Percentiles rank a stretch among this genome's conserved stretches.
Evolutionary conservation across 192 early-diverging fungal species (phyloP).

Genomic region (Gryganskiella cystojenkinii): DNA sequence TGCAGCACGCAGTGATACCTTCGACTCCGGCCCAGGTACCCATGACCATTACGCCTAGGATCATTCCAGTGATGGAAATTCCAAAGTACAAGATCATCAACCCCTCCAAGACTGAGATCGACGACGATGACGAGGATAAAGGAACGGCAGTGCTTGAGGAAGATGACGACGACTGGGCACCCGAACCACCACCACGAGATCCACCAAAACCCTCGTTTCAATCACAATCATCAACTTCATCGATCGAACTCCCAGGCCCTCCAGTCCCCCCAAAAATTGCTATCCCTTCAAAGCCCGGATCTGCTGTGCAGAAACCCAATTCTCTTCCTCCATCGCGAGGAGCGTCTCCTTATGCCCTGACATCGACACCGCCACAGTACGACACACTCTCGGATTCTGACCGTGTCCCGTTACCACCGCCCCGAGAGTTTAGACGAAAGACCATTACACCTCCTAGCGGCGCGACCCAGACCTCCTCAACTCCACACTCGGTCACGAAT

Average conservation of each 20-base stretch:
- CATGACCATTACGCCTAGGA: conserved; percentile 42
- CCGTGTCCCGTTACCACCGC: conserved; percentile 33
- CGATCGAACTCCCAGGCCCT: not conserved
- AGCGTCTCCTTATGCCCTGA: not conserved
- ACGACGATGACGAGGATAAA: not conserved
- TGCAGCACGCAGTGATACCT: conserved; percentile 1
- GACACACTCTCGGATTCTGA: not conserved
- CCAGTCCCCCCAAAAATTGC: not conserved
- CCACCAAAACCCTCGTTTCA: not conserved
- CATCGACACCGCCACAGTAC: not conserved
- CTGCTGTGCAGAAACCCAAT: conserved; percentile 1
- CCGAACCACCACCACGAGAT: conserved; percentile 36
- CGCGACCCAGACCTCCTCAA: not conserved
- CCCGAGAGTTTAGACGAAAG: conserved; percentile 40
- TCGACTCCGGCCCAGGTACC: not conserved
- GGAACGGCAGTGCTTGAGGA: not conserved
- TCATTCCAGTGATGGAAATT: conserved; percentile 39
- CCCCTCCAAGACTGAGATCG: conserved; percentile 30
- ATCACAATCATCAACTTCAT: not conserved
- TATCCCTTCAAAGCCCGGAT: not conserved
- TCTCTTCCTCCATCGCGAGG: not conserved
- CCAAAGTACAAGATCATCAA: conserved; percentile 35
- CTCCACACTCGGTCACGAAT: not conserved
- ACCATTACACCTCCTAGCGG: conserved; percentile 7
- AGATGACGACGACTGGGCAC: conserved; percentile 25